These are phyloP conservation scores for Giardia muris DNA, from an alignment of 208 protist genomes.

Conservation along the genomic window DNA sequence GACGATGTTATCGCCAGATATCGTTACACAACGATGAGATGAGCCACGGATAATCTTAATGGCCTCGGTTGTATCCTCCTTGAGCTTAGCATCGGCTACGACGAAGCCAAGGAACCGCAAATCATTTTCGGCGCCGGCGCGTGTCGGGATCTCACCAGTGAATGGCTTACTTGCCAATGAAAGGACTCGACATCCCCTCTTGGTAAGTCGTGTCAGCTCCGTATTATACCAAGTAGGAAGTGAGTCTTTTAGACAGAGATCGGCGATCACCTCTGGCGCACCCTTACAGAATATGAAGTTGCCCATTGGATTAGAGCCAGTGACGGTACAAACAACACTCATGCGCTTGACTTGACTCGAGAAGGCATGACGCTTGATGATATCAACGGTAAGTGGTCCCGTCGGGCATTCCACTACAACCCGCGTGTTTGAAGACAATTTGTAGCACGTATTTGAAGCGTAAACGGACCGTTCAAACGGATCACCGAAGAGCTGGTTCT, in stretches of 20 bases:
- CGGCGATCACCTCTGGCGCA: neutral
- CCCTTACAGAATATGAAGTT: neutral
- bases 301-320: neutral
- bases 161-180: neutral
- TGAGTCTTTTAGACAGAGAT: neutral
- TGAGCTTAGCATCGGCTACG: neutral
- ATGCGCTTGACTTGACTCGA: neutral
- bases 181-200: neutral
- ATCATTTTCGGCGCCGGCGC: neutral
- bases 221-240: neutral
- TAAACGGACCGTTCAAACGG: neutral
- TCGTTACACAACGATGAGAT: neutral
- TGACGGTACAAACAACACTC: neutral
- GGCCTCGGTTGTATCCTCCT: neutral
- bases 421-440: too few relatives aligned
- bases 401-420: too few relatives aligned
- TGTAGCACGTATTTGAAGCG: neutral
- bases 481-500: neutral
- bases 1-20: slow-evolving; percentile 14
- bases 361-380: neutral
- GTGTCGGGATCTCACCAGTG: too few relatives aligned
- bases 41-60: neutral
- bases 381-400: too few relatives aligned
- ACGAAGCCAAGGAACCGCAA: slow-evolving; percentile 9
- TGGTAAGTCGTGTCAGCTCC: neutral